A percentile compares a stretch with the other conserved stretches of the same genome.
These are phyloP conservation scores for Elongisporangium undulatum DNA, from an alignment of 352 stramenopile species.

Conservation along the genomic window DNA sequence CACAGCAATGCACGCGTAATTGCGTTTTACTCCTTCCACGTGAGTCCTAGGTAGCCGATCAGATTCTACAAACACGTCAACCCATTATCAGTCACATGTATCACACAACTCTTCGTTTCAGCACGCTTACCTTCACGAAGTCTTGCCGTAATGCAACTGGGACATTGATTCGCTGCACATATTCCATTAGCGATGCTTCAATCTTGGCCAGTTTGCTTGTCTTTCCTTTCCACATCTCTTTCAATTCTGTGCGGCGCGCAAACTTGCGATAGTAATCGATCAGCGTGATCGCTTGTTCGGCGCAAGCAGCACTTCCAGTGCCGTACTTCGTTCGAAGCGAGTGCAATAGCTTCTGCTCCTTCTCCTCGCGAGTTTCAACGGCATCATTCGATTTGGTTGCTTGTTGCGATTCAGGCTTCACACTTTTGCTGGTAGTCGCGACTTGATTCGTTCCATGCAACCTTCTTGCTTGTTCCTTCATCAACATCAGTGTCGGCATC, in stretches of 20 bases:
- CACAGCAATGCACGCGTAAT: neutral
- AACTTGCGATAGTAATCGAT: slow-evolving; percentile 84
- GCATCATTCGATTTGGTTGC: neutral
- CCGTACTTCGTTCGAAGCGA: slow-evolving; percentile 66
- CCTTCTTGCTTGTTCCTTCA: neutral
- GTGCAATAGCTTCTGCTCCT: slow-evolving; percentile 15
- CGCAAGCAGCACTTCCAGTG: slow-evolving; percentile 43
- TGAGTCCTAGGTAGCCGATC: slow-evolving; percentile 25
- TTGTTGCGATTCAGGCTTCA: neutral
- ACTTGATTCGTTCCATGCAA: neutral
- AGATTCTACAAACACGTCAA: slow-evolving; percentile 12
- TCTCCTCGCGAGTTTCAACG: slow-evolving; percentile 2
- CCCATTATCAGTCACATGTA: slow-evolving; percentile 1
- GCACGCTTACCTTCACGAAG: slow-evolving; percentile 49
- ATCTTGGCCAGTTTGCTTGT: slow-evolving; percentile 76
- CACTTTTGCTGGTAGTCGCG: neutral
- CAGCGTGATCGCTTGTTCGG: slow-evolving; percentile 73
- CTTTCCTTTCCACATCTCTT: slow-evolving; percentile 64
- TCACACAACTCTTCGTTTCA: neutral
- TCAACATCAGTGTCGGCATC: neutral
- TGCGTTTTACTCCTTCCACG: slow-evolving; percentile 12
- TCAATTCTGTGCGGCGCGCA: slow-evolving; percentile 61
- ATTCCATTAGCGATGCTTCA: slow-evolving; percentile 55
- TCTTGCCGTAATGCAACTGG: slow-evolving; percentile 34
- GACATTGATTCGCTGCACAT: slow-evolving; percentile 67